Percentiles rank a stretch among this genome's conserved stretches.
These are phyloP conservation scores for Pistacia atlantica DNA, from an alignment of 345 rosid genomes.

Conservation along the genomic window DNA sequence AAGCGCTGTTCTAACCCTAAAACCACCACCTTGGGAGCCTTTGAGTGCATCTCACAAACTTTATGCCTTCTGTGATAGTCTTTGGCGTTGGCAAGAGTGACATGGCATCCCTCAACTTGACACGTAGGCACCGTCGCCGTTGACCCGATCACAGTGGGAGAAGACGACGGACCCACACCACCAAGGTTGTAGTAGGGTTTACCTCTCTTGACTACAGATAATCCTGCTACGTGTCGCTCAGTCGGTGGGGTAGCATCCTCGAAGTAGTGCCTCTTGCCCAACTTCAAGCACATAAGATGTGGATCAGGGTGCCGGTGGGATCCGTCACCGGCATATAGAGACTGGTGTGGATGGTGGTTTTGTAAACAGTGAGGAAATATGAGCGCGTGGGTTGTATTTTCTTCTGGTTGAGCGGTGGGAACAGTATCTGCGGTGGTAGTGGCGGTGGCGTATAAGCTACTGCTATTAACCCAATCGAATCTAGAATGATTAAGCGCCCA, in stretches of 20 bases:
- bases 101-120: conserved; percentile 78
- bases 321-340: conserved; percentile 36
- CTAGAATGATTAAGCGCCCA: conserved; percentile 31
- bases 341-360: conserved; percentile 13
- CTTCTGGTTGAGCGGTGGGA: conserved; percentile 15
- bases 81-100: conserved; percentile 57
- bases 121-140: conserved; percentile 50
- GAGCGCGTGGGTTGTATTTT: conserved; percentile 13
- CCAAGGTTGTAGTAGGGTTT: conserved; percentile 24
- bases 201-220: conserved; percentile 35
- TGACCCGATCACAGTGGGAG: conserved; percentile 17
- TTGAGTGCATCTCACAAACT: conserved; percentile 80
- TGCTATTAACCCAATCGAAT: conserved; percentile 24
- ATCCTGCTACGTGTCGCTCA: conserved; percentile 17
- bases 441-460: neutral
- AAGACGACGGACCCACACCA: conserved; percentile 20
- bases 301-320: conserved; percentile 45
- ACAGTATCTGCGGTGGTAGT: conserved; percentile 1
- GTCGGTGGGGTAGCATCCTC: conserved; percentile 29
- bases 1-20: conserved; percentile 74
- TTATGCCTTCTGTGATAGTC: conserved; percentile 81
- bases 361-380: conserved; percentile 22
- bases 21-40: conserved; percentile 67
- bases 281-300: conserved; percentile 53
- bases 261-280: conserved; percentile 59